Percentiles rank a stretch among this genome's conserved stretches.
Conservation (phyloP, 148 eudicot species). For the Chenopodium suecicum region DNA sequence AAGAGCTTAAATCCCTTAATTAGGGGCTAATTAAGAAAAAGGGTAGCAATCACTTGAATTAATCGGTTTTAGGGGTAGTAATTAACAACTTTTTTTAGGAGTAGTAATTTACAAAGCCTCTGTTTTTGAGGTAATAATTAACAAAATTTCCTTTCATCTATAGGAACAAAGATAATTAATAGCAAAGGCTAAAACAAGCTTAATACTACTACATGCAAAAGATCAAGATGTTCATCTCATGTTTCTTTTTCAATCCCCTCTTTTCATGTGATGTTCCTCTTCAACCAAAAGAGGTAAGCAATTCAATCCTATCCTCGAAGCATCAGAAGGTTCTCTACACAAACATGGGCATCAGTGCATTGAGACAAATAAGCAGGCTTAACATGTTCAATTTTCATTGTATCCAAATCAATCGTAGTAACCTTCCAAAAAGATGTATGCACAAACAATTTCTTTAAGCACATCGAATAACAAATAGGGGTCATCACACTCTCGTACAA, state of each 20-base stretch:
- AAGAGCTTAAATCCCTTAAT: too few relatives aligned
- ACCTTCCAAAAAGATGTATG: not conserved
- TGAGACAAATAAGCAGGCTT: not conserved
- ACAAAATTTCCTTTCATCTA: too few relatives aligned
- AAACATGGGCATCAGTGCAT: constrained; percentile 9
- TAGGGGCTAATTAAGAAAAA: too few relatives aligned
- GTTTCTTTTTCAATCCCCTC: not conserved
- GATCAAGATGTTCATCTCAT: too few relatives aligned
- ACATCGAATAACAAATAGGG: not conserved
- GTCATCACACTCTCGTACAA: not conserved
- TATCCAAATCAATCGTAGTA: constrained; percentile 15
- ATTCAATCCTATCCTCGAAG: not conserved
- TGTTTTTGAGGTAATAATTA: too few relatives aligned
- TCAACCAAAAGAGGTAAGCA: not conserved
- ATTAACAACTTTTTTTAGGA: too few relatives aligned
- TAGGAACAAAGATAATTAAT: too few relatives aligned
- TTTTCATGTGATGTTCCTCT: not conserved
- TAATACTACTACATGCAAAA: too few relatives aligned
- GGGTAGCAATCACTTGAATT: too few relatives aligned
- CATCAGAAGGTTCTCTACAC: constrained; percentile 21
- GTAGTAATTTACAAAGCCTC: too few relatives aligned
- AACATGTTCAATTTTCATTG: constrained; percentile 10
- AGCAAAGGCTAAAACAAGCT: too few relatives aligned
- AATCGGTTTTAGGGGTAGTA: too few relatives aligned
- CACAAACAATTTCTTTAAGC: constrained; percentile 5